These are phyloP conservation scores for Lolium rigidum DNA, from an alignment of 176 grass and related monocot species.

Conservation along the genomic window DNA sequence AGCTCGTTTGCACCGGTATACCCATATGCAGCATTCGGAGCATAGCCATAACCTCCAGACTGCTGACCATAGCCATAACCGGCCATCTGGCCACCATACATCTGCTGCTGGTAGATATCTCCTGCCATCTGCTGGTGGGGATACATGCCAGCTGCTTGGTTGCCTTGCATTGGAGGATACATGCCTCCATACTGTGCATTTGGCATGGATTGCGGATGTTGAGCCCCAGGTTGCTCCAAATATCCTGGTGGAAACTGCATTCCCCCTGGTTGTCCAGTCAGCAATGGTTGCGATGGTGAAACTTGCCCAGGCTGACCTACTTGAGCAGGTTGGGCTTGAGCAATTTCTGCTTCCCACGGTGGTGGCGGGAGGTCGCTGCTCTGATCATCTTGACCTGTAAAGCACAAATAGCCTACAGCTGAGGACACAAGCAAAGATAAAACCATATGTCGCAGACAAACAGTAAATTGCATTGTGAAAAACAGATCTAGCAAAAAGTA, in stretches of 20 bases:
- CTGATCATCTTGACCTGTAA: slow-evolving; percentile 67
- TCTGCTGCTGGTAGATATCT: slow-evolving; percentile 60
- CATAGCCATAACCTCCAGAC: slow-evolving; percentile 55
- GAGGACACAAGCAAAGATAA: slow-evolving; percentile 19
- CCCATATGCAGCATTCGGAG: slow-evolving; percentile 38
- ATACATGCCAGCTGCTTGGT: slow-evolving; percentile 47
- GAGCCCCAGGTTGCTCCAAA: slow-evolving; percentile 41
- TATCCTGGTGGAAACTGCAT: slow-evolving; percentile 51
- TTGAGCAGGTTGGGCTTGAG: slow-evolving; percentile 55
- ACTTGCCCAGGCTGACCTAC: slow-evolving; percentile 48
- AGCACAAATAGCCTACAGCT: slow-evolving; percentile 7
- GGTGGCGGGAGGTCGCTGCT: slow-evolving; percentile 69
- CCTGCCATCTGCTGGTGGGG: slow-evolving; percentile 66
- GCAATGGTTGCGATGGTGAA: slow-evolving; percentile 46
- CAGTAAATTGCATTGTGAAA: slow-evolving; percentile 3
- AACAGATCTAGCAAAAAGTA: neutral
- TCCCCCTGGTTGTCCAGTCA: slow-evolving; percentile 47
- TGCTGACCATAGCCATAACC: slow-evolving; percentile 66
- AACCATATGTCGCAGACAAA: slow-evolving; percentile 13
- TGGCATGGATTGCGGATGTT: slow-evolving; percentile 44
- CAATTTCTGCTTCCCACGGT: slow-evolving; percentile 80
- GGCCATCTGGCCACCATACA: slow-evolving; percentile 69
- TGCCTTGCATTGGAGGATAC: slow-evolving; percentile 56
- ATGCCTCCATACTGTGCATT: slow-evolving; percentile 54
- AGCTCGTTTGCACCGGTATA: slow-evolving; percentile 61